These are phyloP conservation scores for Yarrowia alimentaria DNA, from an alignment of 805 yeast species.

Conservation along the genomic window DNA sequence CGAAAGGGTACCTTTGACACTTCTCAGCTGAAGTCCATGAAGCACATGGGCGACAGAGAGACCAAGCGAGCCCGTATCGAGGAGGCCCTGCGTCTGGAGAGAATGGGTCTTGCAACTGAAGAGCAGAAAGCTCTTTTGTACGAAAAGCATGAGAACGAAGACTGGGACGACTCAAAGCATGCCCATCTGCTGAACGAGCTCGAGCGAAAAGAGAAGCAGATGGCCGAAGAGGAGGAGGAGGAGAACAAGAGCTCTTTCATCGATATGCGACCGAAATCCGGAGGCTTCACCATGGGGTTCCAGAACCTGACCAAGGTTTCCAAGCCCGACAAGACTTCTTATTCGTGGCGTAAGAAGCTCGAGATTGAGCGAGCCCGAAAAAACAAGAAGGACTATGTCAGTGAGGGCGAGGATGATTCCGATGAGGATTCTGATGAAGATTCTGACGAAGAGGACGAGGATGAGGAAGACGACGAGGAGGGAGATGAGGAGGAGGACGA, in stretches of 20 bases:
- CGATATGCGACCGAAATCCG: constrained; percentile 64
- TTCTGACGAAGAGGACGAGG: constrained; percentile 29
- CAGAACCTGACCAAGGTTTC: constrained; percentile 33
- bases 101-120: constrained; percentile 67
- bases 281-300: constrained; percentile 61
- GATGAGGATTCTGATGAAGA: constrained; percentile 31
- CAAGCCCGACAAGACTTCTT: constrained; percentile 48
- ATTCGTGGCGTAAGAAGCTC: constrained; percentile 69
- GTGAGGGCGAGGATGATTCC: constrained; percentile 30
- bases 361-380: constrained; percentile 44
- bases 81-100: constrained; percentile 74
- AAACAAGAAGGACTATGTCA: constrained; percentile 33
- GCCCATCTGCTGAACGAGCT: constrained; percentile 21
- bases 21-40: constrained; percentile 64
- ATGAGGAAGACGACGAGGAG: constrained; percentile 34
- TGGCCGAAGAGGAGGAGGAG: constrained; percentile 28
- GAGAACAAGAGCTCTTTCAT: constrained; percentile 50
- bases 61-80: constrained; percentile 66
- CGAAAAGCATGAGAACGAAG: constrained; percentile 63
- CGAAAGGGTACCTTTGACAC: constrained; percentile 68
- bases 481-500: constrained; percentile 30
- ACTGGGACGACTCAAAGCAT: constrained; percentile 51
- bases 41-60: constrained; percentile 66
- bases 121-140: constrained; percentile 60
- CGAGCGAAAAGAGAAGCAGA: constrained; percentile 25